Conservation (phyloP, 208 protist genomes). For the Acanthamoeba sp. region DNA sequence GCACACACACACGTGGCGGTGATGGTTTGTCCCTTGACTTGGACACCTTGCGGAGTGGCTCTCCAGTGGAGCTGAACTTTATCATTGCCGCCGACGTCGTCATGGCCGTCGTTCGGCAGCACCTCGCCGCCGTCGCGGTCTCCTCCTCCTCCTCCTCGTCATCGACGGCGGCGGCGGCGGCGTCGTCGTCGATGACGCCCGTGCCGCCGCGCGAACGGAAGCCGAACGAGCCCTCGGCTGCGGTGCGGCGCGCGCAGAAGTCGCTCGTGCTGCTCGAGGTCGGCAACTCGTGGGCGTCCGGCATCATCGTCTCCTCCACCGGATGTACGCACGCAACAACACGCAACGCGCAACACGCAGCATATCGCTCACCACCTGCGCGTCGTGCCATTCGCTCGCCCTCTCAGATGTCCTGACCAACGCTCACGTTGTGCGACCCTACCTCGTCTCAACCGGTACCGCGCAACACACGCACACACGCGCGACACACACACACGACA, state of each 20-base stretch:
- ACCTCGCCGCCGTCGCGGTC: background rate
- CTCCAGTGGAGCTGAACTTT: conserved; percentile 57
- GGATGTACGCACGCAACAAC: background rate
- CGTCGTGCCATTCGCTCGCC: background rate
- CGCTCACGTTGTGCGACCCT: conserved; percentile 23
- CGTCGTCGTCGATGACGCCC: background rate
- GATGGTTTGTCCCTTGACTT: background rate
- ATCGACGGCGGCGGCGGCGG: background rate
- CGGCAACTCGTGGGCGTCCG: conserved; percentile 61
- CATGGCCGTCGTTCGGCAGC: background rate
- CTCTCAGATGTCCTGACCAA: conserved; percentile 24
- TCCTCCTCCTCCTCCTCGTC: background rate
- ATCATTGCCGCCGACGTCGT: conserved; percentile 33
- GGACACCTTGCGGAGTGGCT: background rate
- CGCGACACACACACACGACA: no score
- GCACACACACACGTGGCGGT: background rate
- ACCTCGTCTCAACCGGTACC: background rate
- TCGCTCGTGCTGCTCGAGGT: conserved; percentile 38
- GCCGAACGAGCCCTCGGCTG: background rate
- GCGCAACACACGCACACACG: no score
- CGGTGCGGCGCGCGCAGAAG: conserved; percentile 13
- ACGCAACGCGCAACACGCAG: no score
- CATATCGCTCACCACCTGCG: background rate
- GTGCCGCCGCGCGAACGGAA: background rate
- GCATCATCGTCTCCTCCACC: background rate